phyloP scores from a whole-genome alignment of 768 basidiomycete genomes.

The Neoboletus subvelutipes region DNA sequence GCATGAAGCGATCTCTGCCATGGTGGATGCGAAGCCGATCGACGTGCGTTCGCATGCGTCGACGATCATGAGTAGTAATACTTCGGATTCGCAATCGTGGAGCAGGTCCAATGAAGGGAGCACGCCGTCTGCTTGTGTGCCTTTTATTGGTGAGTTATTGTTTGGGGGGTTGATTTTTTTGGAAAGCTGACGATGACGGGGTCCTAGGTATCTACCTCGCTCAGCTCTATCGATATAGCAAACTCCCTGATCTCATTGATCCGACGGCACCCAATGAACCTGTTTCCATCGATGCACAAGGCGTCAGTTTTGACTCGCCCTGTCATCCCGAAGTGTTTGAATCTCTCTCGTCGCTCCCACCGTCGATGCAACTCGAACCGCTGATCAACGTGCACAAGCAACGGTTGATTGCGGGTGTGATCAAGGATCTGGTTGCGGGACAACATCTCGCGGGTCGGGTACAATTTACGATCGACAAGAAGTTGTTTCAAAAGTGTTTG shows the following conservation, averaged over 20 bases:
- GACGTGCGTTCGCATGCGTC: slow-evolving; percentile 53
- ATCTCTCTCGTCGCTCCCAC: slow-evolving; percentile 65
- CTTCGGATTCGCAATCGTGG: slow-evolving; percentile 40
- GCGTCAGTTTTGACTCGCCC: slow-evolving; percentile 64
- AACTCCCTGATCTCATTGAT: slow-evolving; percentile 78
- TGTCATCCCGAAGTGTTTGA: slow-evolving; percentile 80
- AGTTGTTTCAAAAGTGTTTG: slow-evolving; percentile 72
- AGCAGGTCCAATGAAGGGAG: slow-evolving; percentile 42
- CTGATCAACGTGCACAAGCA: slow-evolving; percentile 90
- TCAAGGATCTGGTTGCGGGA: slow-evolving; percentile 77
- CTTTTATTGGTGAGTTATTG: slow-evolving; percentile 69
- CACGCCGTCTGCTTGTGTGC: slow-evolving; percentile 63
- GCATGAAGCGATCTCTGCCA: slow-evolving; percentile 59
- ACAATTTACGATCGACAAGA: slow-evolving; percentile 70
- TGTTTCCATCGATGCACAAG: slow-evolving; percentile 61
- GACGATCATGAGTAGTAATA: slow-evolving; percentile 49
- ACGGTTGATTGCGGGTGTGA: slow-evolving; percentile 73
- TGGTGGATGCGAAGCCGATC: slow-evolving; percentile 64
- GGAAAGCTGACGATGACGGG: not conserved
- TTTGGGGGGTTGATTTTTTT: not conserved
- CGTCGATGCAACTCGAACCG: slow-evolving; percentile 79
- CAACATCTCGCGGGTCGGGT: slow-evolving; percentile 79
- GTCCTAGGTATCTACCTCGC: slow-evolving; percentile 71
- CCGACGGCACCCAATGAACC: slow-evolving; percentile 73
- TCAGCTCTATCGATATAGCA: slow-evolving; percentile 61